A percentile compares a stretch with the other conserved stretches of the same genome.
phyloP scores from a whole-genome alignment of 2,329 filamentous ascomycete genomes.

The Thielaviopsis ethacetica region DNA sequence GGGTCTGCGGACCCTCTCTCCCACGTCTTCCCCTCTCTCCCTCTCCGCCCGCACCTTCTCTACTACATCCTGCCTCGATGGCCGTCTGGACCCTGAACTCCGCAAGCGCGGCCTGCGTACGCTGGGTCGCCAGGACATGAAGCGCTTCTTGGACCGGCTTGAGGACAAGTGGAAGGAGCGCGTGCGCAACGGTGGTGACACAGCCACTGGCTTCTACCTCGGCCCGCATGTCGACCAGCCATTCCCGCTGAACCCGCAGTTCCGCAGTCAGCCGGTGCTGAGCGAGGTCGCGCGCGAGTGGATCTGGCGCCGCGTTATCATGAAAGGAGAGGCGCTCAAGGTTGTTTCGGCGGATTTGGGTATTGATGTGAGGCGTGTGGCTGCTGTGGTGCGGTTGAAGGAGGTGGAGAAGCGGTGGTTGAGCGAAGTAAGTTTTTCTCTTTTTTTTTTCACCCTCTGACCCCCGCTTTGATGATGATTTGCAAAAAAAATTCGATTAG shows the following conservation, averaged over 20 bases:
- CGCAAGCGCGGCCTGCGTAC: slow-evolving; percentile 8
- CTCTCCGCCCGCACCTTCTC: neutral
- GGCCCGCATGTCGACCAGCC: slow-evolving; percentile 30
- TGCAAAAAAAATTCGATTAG: slow-evolving; percentile 84
- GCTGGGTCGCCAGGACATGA: slow-evolving; percentile 11
- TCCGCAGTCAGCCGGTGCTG: slow-evolving; percentile 56
- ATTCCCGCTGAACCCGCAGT: slow-evolving; percentile 59
- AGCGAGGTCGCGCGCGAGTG: slow-evolving; percentile 55
- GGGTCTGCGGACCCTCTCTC: neutral
- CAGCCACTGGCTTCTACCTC: slow-evolving; percentile 23
- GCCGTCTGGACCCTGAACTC: slow-evolving; percentile 8
- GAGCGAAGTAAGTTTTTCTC: slow-evolving; percentile 45
- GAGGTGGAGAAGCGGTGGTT: slow-evolving; percentile 69
- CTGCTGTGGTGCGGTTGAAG: slow-evolving; percentile 71
- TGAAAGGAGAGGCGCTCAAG: slow-evolving; percentile 52
- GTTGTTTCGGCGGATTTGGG: slow-evolving; percentile 61
- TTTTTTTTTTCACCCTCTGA: slow-evolving; percentile 2
- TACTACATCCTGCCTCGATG: neutral
- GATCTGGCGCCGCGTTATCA: slow-evolving; percentile 54
- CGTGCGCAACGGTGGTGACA: slow-evolving; percentile 8
- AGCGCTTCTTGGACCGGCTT: slow-evolving; percentile 11
- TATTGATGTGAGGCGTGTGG: slow-evolving; percentile 70
- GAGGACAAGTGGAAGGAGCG: slow-evolving; percentile 12
- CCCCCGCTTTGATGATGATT: slow-evolving; percentile 32
- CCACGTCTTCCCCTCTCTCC: neutral